phyloP scores from a whole-genome alignment of 768 basidiomycete species.

The Lactarius tabidus region DNA sequence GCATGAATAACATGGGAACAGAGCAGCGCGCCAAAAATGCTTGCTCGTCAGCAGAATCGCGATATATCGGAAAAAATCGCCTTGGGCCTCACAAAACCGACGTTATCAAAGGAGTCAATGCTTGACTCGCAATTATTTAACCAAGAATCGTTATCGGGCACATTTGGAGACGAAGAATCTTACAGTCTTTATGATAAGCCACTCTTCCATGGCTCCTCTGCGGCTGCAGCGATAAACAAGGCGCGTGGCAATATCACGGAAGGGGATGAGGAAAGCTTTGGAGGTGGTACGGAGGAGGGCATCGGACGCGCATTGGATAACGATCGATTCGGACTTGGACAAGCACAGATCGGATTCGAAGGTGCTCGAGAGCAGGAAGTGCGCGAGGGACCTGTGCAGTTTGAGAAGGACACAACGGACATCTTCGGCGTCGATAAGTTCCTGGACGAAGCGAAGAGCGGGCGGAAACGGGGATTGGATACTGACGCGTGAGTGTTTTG shows the following conservation, averaged over 20 bases:
- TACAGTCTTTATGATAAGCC: slow-evolving; percentile 95
- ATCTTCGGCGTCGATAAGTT: slow-evolving; percentile 97
- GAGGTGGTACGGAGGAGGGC: slow-evolving; percentile 94
- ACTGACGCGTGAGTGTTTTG: slow-evolving; percentile 55
- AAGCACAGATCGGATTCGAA: slow-evolving; percentile 82
- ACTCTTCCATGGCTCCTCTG: slow-evolving; percentile 92
- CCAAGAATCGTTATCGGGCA: slow-evolving; percentile 77
- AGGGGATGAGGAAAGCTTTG: slow-evolving; percentile 88
- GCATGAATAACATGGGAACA: slow-evolving; percentile 98
- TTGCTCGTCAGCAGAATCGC: slow-evolving; percentile 94
- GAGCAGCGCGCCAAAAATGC: slow-evolving; percentile 94
- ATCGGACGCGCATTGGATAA: slow-evolving; percentile 87
- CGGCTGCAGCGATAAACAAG: slow-evolving; percentile 99
- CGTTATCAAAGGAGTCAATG: slow-evolving; percentile 94
- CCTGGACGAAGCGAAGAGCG: slow-evolving; percentile 94
- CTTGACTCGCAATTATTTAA: slow-evolving; percentile 97
- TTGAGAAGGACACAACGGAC: slow-evolving; percentile 97
- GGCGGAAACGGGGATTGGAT: slow-evolving; percentile 86
- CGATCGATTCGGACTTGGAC: slow-evolving; percentile 90
- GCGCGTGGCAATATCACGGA: slow-evolving; percentile 81
- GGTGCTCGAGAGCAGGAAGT: slow-evolving; percentile 84
- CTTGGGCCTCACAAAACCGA: slow-evolving; percentile 95
- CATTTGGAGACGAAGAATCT: slow-evolving; percentile 89
- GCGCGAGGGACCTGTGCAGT: slow-evolving; percentile 92
- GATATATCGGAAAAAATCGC: slow-evolving; percentile 99